phyloP scores from a whole-genome alignment of 192 early-diverging fungal species.

The Umbelopsis vinacea region DNA sequence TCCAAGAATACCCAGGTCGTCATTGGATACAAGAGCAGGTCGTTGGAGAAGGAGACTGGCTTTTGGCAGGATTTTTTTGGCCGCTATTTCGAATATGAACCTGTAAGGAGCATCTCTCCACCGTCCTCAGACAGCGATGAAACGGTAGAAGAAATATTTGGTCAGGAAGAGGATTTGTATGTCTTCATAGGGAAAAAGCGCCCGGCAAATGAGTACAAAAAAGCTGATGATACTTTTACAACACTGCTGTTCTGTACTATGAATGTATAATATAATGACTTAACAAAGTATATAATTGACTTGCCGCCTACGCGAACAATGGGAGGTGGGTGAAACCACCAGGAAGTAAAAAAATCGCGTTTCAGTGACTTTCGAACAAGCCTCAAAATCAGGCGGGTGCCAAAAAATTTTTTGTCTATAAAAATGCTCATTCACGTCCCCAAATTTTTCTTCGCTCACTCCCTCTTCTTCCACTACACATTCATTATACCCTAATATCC shows the following conservation, averaged over 20 bases:
- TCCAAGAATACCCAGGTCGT: conserved; percentile 40
- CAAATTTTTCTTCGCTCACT: not conserved
- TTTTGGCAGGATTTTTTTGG: conserved; percentile 61
- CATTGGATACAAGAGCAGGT: conserved; percentile 58
- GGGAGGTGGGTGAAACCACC: too few species aligned
- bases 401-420: too few species aligned
- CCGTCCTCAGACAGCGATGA: not conserved
- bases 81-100: conserved; percentile 53
- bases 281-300: not conserved
- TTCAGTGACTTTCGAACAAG: too few species aligned
- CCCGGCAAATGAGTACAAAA: conserved; percentile 32
- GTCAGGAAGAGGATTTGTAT: conserved; percentile 47
- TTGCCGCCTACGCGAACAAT: not conserved
- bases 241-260: conserved; percentile 51
- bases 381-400: too few species aligned
- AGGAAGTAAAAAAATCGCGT: too few species aligned
- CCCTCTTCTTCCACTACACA: not conserved
- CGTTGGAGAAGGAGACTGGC: conserved; percentile 48
- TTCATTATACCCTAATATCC: too few species aligned
- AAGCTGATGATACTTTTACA: conserved; percentile 52
- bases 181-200: conserved; percentile 47
- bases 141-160: conserved; percentile 30
- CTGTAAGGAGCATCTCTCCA: conserved; percentile 38
- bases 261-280: conserved; percentile 21
- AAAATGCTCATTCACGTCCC: not conserved